Evolutionary conservation across 805 yeast species (phyloP).

Genomic region (Yarrowia sp.): DNA sequence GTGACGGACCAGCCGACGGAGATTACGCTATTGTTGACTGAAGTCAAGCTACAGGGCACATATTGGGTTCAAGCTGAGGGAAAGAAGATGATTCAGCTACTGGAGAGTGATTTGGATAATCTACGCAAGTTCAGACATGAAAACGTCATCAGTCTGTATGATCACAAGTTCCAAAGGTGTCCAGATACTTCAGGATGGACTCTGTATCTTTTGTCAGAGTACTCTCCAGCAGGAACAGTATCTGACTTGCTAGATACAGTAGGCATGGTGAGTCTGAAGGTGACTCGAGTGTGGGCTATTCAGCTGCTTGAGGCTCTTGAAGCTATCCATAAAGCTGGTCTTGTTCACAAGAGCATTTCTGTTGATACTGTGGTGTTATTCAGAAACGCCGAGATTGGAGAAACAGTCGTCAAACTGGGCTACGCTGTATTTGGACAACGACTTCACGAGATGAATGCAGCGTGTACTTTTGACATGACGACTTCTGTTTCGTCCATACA

Average conservation of each 20-base stretch:
- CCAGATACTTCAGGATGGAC: constrained; percentile 51
- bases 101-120: constrained; percentile 74
- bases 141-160: constrained; percentile 63
- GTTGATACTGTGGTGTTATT: constrained; percentile 57
- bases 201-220: constrained; percentile 66
- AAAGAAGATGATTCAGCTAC: constrained; percentile 62
- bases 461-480: constrained; percentile 36
- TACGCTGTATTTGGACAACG: constrained; percentile 33
- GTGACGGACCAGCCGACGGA: constrained; percentile 41
- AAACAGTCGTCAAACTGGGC: constrained; percentile 39
- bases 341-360: constrained; percentile 68
- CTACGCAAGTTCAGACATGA: constrained; percentile 60
- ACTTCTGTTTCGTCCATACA: constrained; percentile 20
- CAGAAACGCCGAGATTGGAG: constrained; percentile 52
- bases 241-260: constrained; percentile 67
- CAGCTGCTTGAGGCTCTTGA: constrained; percentile 85
- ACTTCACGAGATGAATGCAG: constrained; percentile 38
- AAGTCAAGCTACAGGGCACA: constrained; percentile 60
- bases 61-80: constrained; percentile 75
- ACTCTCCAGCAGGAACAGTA: constrained; percentile 55
- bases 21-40: constrained; percentile 56
- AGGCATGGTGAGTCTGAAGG: constrained; percentile 62
- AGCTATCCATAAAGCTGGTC: constrained; percentile 77
- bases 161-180: constrained; percentile 65
- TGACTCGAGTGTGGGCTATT: constrained; percentile 85